A percentile compares a stretch with the other conserved stretches of the same genome.
Conservation (phyloP, 2,329 filamentous ascomycete genomes). For the Fusarium burgessii region DNA sequence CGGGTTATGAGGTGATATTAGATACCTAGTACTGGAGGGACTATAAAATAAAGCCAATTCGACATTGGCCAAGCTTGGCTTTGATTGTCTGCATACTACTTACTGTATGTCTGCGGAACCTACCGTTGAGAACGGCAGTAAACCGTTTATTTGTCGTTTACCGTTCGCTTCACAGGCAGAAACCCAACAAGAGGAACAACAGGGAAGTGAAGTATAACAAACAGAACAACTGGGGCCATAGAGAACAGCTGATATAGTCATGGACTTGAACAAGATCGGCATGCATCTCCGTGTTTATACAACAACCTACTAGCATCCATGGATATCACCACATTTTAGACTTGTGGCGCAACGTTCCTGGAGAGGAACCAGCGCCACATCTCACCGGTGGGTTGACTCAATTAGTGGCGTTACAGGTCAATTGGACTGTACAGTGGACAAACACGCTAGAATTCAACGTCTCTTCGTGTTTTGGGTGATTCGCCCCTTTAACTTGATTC, state of each 20-base stretch:
- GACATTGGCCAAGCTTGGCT: not conserved
- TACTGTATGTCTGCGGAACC: not conserved
- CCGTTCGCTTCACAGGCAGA: not conserved
- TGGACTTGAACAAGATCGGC: not conserved
- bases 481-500: slow-evolving; percentile 27
- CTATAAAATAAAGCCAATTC: not conserved
- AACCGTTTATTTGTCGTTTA: not conserved
- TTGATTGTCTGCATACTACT: not conserved
- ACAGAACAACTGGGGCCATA: not conserved
- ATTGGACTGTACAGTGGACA: slow-evolving; percentile 4
- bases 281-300: not conserved
- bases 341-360: slow-evolving; percentile 28
- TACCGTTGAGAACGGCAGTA: not conserved
- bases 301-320: not conserved
- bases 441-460: slow-evolving; percentile 14
- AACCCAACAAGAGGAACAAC: not conserved
- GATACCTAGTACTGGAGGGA: not conserved
- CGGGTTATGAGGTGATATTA: slow-evolving; percentile 1
- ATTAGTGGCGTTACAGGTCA: slow-evolving; percentile 14
- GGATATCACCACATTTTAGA: not conserved
- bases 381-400: not conserved
- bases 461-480: slow-evolving; percentile 11
- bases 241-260: not conserved
- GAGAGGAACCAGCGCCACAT: slow-evolving; percentile 28
- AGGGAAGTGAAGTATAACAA: not conserved